Evolutionary conservation across 441 rosid species (phyloP).

Genomic region (Bruguiera hainesii): DNA sequence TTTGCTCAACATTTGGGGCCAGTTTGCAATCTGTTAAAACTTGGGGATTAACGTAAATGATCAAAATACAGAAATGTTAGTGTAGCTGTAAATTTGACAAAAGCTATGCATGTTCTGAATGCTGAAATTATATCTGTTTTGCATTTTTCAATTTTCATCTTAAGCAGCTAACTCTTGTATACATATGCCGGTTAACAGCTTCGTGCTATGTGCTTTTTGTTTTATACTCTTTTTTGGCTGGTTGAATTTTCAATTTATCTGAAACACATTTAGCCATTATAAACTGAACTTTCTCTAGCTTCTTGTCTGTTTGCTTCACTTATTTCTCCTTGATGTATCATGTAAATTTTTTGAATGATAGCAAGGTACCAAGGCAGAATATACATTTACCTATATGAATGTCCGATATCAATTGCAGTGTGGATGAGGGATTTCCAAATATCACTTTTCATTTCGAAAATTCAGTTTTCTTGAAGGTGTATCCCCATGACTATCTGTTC

Average conservation of each 20-base stretch:
- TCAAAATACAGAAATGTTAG: neutral
- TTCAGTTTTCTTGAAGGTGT: constrained; percentile 69
- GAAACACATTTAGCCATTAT: neutral
- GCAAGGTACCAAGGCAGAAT: neutral
- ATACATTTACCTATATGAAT: constrained; percentile 16
- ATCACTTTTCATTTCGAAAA: constrained; percentile 87
- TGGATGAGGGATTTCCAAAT: constrained; percentile 89
- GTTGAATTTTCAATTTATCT: neutral
- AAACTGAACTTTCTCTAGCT: neutral
- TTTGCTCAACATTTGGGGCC: neutral
- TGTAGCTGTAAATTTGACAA: neutral
- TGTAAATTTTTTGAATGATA: neutral
- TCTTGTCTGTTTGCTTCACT: neutral
- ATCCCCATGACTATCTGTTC: constrained; percentile 90
- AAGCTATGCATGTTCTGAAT: neutral
- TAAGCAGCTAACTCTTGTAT: neutral
- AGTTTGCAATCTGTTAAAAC: neutral
- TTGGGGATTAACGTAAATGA: constrained; percentile 2
- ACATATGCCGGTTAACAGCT: neutral
- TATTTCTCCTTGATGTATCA: neutral
- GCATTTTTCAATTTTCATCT: neutral
- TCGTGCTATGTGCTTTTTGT: neutral
- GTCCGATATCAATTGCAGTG: constrained; percentile 49
- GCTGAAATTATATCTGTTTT: neutral
- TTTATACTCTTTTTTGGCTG: neutral